Evolutionary conservation across 2,329 filamentous ascomycete genomes (phyloP).

Genomic region (Tetracladium maxilliforme): DNA sequence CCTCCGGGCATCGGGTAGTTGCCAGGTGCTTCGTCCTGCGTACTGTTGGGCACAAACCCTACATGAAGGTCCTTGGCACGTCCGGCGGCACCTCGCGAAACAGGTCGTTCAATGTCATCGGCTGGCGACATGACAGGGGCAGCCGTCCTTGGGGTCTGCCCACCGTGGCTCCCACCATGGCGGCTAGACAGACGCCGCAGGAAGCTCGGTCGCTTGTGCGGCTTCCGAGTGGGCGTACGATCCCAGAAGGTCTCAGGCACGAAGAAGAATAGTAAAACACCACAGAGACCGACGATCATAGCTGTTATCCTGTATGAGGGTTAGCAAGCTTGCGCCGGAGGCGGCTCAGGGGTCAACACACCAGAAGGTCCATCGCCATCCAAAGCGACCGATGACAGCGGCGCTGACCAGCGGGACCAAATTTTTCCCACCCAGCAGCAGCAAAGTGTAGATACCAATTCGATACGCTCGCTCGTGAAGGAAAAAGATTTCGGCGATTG

Average conservation of each 20-base stretch:
- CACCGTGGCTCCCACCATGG: no score
- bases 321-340: conserved; percentile 8
- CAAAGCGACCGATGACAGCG: conserved; percentile 59
- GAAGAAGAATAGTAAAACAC: conserved; percentile 68
- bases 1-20: no score
- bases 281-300: conserved; percentile 60
- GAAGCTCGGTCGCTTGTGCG: conserved; percentile 5
- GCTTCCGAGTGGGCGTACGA: conserved; percentile 40
- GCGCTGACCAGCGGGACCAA: conserved; percentile 77
- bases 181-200: not conserved
- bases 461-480: conserved; percentile 87
- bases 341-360: conserved; percentile 17
- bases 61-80: no score
- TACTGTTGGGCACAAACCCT: no score
- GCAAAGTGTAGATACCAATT: conserved; percentile 81
- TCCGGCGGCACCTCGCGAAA: no score
- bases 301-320: conserved; percentile 53
- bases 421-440: conserved; percentile 85
- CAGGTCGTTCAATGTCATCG: no score
- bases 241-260: conserved; percentile 97
- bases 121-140: no score
- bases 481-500: conserved; percentile 93
- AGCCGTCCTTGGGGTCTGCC: no score
- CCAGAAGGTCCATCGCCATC: conserved; percentile 90
- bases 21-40: no score